Conservation (phyloP, 768 basidiomycete species). For the Boletus coccyginus region DNA sequence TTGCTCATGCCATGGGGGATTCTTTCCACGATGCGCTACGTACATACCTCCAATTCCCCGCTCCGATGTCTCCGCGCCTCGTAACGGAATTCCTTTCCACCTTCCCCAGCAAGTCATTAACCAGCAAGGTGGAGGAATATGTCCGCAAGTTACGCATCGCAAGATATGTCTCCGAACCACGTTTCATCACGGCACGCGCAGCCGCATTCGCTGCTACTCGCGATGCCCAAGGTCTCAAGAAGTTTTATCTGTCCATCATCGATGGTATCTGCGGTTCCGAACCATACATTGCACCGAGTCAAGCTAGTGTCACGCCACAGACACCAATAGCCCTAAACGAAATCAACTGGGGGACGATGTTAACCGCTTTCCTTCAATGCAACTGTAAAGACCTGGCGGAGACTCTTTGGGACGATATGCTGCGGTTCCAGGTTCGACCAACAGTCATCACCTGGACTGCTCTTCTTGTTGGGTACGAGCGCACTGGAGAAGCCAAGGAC, state of each 20-base stretch:
- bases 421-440: slow-evolving; percentile 45
- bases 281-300: slow-evolving; percentile 51
- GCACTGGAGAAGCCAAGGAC: slow-evolving; percentile 47
- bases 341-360: slow-evolving; percentile 60
- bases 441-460: slow-evolving; percentile 66
- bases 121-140: slow-evolving; percentile 43
- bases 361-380: slow-evolving; percentile 60
- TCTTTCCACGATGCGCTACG: slow-evolving; percentile 57
- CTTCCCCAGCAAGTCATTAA: slow-evolving; percentile 37
- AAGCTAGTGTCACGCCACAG: slow-evolving; percentile 34
- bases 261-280: slow-evolving; percentile 49
- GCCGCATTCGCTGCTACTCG: slow-evolving; percentile 40
- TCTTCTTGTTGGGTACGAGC: slow-evolving; percentile 61
- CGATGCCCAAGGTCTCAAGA: slow-evolving; percentile 35
- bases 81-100: slow-evolving; percentile 40
- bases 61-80: slow-evolving; percentile 35
- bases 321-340: slow-evolving; percentile 54
- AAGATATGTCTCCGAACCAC: slow-evolving; percentile 48
- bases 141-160: slow-evolving; percentile 49
- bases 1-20: slow-evolving; percentile 58
- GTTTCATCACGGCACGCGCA: slow-evolving; percentile 49
- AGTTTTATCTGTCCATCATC: slow-evolving; percentile 50
- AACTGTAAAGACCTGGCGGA: slow-evolving; percentile 56
- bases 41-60: slow-evolving; percentile 37
- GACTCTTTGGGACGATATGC: slow-evolving; percentile 68